Conservation (phyloP, 192 early-diverging fungal species). For the Diversispora epigaea region DNA sequence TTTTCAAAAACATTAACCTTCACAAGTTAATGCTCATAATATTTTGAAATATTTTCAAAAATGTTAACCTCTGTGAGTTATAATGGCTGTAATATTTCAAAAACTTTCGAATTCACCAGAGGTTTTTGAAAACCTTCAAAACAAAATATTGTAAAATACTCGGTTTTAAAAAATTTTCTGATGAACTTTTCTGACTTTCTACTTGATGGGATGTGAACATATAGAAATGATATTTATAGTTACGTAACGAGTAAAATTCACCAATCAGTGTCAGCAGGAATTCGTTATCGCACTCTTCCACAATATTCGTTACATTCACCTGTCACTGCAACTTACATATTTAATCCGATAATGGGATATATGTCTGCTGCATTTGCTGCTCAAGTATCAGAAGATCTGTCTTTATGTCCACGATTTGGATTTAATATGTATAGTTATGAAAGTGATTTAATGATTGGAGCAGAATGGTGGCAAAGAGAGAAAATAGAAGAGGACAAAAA, state of each 20-base stretch:
- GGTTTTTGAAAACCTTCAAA: no score
- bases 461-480: conserved; percentile 70
- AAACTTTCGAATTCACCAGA: no score
- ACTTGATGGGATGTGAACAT: no score
- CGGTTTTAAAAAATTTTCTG: neutral
- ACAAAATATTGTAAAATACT: neutral
- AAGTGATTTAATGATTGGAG: conserved; percentile 83
- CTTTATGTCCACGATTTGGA: conserved; percentile 81
- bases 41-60: no score
- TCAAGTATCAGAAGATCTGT: conserved; percentile 66
- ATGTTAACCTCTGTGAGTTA: no score
- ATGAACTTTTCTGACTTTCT: no score
- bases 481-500: conserved; percentile 31
- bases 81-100: no score
- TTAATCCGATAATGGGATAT: conserved; percentile 95
- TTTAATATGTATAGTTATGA: conserved; percentile 91
- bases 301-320: conserved; percentile 33
- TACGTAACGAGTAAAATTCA: neutral
- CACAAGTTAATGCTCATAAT: no score
- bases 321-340: conserved; percentile 64
- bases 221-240: no score
- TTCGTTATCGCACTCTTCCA: conserved; percentile 66
- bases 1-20: no score
- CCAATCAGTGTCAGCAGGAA: conserved; percentile 60
- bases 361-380: conserved; percentile 80